Base-by-base conservation (phyloP, 495 filamentous ascomycete species). In the Glutinoglossum americanum region DNA sequence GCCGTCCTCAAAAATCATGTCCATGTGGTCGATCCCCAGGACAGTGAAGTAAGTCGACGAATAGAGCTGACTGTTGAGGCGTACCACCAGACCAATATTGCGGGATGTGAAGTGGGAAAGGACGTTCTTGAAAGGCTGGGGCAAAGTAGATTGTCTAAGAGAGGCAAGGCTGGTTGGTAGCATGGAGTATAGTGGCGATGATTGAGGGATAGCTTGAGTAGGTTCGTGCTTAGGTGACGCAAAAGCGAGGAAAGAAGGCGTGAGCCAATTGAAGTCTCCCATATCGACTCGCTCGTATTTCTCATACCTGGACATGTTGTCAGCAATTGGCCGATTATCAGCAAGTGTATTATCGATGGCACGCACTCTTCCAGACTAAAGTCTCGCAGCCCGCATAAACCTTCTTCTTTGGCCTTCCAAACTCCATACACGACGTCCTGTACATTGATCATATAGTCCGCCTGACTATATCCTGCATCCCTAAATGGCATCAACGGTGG, bases 221-320 rank as follows among this genome's bases (percentile, higher is more conserved):
- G 87, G 88, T 53, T 77, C 75, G 63, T 84, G 82, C 65, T 97
- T 89, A 10, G 92, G 92, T 15, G 90, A 96, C 17, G 92, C 92
- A 66, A 99, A 96, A 19, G 92, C 92, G 15, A 99, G 78, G 70
- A 99, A 99, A 59, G 85, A 73, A 15, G 89, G 89, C 11, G 89
- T 93, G 51, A 99, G 75, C 92, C 92, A 99, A 74, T 99, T 99
- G 83, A 99, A 99, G 69, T 99, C 92, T 58, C 92, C 92, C 75
- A 95, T 89, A 63, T 99, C 93, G 1, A 97, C 92, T 56, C 92
- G 77, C 69, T 99, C 92, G 61, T 78, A 99, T 64, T 79, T 83
- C 70, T 99, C 92, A 65, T 99, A 87, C 45, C 82, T 85, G 56
- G 17, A 3, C n/a, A 27, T 11, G 17, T 55, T 48, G 57, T 62